A percentile compares a stretch with the other conserved stretches of the same genome.
phyloP scores from a whole-genome alignment of 2,329 filamentous ascomycete species.

The Fusarium annulatum region DNA sequence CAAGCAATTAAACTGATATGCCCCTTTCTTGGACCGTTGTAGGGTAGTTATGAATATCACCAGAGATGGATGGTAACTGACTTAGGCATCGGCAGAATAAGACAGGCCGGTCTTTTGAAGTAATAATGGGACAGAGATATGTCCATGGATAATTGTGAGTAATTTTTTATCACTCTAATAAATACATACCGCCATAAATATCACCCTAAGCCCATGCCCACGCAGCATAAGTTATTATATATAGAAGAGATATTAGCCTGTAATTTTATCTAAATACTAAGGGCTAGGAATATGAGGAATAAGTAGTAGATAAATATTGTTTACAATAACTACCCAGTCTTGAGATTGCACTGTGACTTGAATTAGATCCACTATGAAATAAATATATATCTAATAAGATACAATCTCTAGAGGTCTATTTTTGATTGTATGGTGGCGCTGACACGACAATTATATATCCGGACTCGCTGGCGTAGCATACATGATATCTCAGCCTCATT shows the following conservation, averaged over 20 bases:
- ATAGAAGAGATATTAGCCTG: neutral
- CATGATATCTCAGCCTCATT: neutral
- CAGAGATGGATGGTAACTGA: too few relatives aligned
- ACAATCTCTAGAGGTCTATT: neutral
- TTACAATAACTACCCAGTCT: neutral
- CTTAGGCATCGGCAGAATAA: neutral
- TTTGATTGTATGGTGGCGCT: too few relatives aligned
- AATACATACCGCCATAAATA: too few relatives aligned
- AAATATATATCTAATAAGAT: neutral
- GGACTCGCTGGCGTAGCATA: neutral
- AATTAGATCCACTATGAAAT: neutral
- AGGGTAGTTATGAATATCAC: neutral
- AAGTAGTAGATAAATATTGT: neutral
- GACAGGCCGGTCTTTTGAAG: neutral
- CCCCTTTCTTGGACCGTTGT: neutral
- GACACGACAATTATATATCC: neutral
- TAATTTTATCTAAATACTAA: neutral
- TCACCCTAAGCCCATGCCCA: too few relatives aligned
- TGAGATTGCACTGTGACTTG: neutral
- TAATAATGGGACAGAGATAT: neutral
- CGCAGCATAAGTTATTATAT: neutral
- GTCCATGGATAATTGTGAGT: too few relatives aligned
- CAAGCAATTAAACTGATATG: neutral
- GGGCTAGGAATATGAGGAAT: neutral
- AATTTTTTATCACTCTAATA: neutral